These are phyloP conservation scores for Cladophialophora psammophila DNA, from an alignment of 2,329 filamentous ascomycete genomes.

Conservation along the genomic window DNA sequence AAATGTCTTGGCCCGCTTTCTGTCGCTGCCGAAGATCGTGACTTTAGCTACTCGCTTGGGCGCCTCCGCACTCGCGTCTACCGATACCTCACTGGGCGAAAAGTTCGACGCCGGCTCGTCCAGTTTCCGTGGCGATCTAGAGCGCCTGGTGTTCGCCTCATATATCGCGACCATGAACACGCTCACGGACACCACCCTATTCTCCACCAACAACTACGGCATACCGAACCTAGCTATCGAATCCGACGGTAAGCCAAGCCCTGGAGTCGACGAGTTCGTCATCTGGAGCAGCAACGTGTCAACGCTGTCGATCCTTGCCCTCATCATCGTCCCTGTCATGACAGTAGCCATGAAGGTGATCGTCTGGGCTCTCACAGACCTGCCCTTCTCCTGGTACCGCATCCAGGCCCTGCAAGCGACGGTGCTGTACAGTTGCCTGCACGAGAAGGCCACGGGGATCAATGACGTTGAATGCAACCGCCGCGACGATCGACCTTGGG, in stretches of 20 bases:
- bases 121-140: constrained; percentile 2
- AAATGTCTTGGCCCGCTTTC: constrained; percentile 17
- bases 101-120: constrained; percentile 14
- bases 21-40: constrained; percentile 7
- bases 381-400: constrained; percentile 21
- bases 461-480: not conserved
- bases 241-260: not conserved
- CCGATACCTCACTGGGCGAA: constrained; percentile 13
- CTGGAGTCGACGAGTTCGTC: constrained; percentile 15
- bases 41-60: constrained; percentile 17
- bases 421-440: constrained; percentile 19
- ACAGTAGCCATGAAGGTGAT: constrained; percentile 13
- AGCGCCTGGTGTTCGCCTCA: constrained; percentile 14
- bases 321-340: constrained; percentile 16
- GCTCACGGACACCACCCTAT: constrained; percentile 17
- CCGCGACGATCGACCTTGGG: constrained; percentile 9
- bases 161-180: constrained; percentile 24
- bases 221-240: constrained; percentile 9
- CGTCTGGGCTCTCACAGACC: constrained; percentile 12
- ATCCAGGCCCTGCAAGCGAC: constrained; percentile 21
- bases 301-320: constrained; percentile 14
- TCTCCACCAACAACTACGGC: constrained; percentile 14
- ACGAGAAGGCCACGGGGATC: constrained; percentile 15
- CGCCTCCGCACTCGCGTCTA: constrained; percentile 18
- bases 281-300: constrained; percentile 20